Evolutionary conservation across 2,329 filamentous ascomycete genomes (phyloP), one percentile per base, ranked within the genome.

Genomic region (Penicillium thymicola): DNA sequence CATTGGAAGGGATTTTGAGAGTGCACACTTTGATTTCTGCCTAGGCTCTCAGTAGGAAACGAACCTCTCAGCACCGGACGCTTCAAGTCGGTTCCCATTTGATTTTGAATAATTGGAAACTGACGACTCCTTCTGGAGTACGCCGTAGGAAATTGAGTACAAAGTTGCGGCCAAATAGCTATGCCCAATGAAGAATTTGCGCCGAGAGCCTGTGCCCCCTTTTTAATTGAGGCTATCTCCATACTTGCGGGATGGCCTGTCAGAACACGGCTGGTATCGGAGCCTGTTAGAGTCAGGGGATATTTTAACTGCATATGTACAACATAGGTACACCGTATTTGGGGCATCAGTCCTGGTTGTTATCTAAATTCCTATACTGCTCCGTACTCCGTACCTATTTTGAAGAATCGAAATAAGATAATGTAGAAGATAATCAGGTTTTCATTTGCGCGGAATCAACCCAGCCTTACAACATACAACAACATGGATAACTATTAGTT

Each of bases 1-100:
- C 21, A 41, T 23, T 42, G 40, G 23, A 42, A 42, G 21, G 23
- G 11, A 27, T 27, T 27, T 27, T 21, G 25, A 28, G 27, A 44
- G n/a, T 3, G 42, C 27, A 7, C n/a, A 28, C 3, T 44, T 44
- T 18, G 2, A 44, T 44, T 44, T 30, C 10, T 2, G 27, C 43
- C 28, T 18, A 25, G 9, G 28, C 16, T 16, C 4, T 36, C 14
- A 23, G n/a, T 21, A 21, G 21, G 21, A 21, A 14, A 58, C 32
- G 46, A 55, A 66, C 61, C 10, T 49, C 63, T 10, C 48, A 57
- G 27, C 60, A 64, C 25, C 46, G 55, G 27, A 59, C 60, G 13
- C 56, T 68, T 2, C 61, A 66, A 51, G 64, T 67, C 18, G 59
- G n/a, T n/a, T n/a, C n/a, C 64, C 25, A 52, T 38, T 8, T 30